phyloP scores from a whole-genome alignment of 306 rosid genomes.

The Prunus campanulata region DNA sequence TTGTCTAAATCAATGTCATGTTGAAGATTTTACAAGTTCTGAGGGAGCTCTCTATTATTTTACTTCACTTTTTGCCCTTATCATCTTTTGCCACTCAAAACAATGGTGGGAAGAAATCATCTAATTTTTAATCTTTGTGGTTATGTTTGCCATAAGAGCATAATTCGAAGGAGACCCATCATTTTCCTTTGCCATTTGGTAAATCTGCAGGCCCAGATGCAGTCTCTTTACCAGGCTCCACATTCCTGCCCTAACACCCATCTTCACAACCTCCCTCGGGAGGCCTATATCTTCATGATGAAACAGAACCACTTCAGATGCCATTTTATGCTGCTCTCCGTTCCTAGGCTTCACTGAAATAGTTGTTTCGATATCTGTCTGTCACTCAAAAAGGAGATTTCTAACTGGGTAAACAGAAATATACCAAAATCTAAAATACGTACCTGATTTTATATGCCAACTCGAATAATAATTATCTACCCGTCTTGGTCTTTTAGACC shows the following conservation, averaged over 20 bases:
- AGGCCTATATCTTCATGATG: constrained; percentile 11
- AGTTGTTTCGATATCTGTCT: not conserved
- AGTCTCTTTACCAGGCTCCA: constrained; percentile 9
- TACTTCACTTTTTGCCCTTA: too few species aligned
- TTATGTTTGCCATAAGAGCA: not conserved
- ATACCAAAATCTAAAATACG: not conserved
- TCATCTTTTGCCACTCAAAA: too few species aligned
- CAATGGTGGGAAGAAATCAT: too few species aligned
- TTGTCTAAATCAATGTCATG: too few species aligned
- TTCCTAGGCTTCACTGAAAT: constrained; percentile 2
- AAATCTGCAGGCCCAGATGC: not conserved
- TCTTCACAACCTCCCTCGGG: constrained; percentile 7
- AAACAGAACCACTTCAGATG: constrained; percentile 13
- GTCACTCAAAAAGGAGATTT: not conserved
- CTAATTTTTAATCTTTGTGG: not conserved
- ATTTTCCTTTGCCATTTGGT: not conserved
- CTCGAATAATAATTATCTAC: constrained; percentile 8
- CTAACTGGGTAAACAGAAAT: not conserved
- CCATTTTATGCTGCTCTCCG: not conserved
- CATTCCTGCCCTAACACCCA: constrained; percentile 20
- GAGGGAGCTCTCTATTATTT: not conserved
- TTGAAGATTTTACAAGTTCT: not conserved
- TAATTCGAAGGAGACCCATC: not conserved
- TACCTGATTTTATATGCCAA: constrained; percentile 7
- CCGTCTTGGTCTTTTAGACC: not conserved